Base-by-base conservation (phyloP, 2,329 filamentous ascomycete species). In the Grosmannia serpens region DNA sequence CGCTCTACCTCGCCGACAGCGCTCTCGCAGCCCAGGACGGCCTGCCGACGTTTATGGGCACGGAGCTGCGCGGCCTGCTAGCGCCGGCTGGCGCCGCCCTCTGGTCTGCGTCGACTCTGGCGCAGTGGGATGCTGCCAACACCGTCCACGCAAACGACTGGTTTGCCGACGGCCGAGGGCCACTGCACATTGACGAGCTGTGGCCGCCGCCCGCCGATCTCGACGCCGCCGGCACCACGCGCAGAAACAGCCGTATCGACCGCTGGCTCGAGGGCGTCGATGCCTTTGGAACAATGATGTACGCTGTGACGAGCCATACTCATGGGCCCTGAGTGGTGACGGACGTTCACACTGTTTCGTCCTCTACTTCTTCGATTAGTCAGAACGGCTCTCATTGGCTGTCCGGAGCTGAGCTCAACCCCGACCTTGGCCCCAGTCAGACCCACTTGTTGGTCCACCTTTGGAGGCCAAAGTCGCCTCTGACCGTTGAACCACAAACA, bases 241-340 rank as follows among this genome's bases (percentile, higher is more conserved):
- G n/a, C n/a, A 51, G 58, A 20, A 44, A 71, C 54, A 69, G 68
- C 1, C 59, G 63, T 13, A 70, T 80, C 1, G 76, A 79, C 31
- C 66, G 64, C 22, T 83, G 80, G 80, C 58, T 82, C 7, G 73
- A 77, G 56, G 65, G 67, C 20, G 66, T 79, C 1, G 80, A 83
- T 63, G 78, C 79, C 54, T 82, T 75, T 65, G 79, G 79, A 1
- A 79, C 72, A 24, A 77, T 80, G 75, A 55, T 82, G 1, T 81
- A 77, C 61, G 70, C 75, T 0, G 74, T 79, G 0, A 76, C 74
- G 0, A 72, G 70, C 50, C 74, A 70, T 54, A 79, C 75, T 0
- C 74, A 80, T 63, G 72, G 68, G 2, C 65, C 63, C 2, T 72
- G 60, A 67, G 26, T 10, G 20, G 9, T n/a, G 15, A 24, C 13